Percentiles rank a stretch among this genome's conserved stretches.
phyloP scores from a whole-genome alignment of 2,329 filamentous ascomycete species.

The Exserohilum rostratum region DNA sequence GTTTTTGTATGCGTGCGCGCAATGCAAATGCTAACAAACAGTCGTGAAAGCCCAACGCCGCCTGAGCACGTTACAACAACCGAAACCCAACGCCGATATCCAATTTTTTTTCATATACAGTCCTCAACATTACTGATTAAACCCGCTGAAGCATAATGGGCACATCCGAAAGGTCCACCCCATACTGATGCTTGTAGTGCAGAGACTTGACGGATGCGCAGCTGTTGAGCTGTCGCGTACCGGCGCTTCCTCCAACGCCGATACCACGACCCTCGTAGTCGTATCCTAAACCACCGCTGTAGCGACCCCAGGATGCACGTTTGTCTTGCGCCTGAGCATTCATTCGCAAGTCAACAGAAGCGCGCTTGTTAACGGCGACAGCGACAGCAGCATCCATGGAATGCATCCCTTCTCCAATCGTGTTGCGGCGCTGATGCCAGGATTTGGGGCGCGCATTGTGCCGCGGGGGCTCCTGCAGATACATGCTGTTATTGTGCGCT shows the following conservation, averaged over 20 bases:
- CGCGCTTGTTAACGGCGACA: constrained; percentile 11
- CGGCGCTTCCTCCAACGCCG: constrained; percentile 46
- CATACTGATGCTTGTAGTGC: constrained; percentile 36
- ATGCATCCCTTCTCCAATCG: constrained; percentile 35
- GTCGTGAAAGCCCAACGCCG: constrained; percentile 3
- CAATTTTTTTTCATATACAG: background rate
- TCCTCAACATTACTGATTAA: constrained; percentile 1
- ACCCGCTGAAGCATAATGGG: constrained; percentile 37
- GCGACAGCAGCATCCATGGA: constrained; percentile 12
- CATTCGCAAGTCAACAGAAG: constrained; percentile 5
- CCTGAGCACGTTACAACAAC: background rate
- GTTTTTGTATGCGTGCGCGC: constrained; percentile 9
- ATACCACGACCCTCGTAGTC: constrained; percentile 43
- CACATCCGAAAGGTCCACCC: constrained; percentile 43
- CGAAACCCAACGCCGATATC: background rate
- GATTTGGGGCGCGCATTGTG: constrained; percentile 29
- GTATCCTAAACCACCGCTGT: constrained; percentile 45
- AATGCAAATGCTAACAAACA: constrained; percentile 13
- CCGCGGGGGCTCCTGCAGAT: constrained; percentile 10
- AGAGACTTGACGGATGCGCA: constrained; percentile 39
- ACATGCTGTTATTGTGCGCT: constrained; percentile 21
- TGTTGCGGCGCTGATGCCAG: constrained; percentile 41
- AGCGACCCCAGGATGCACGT: constrained; percentile 35
- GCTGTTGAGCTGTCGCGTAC: constrained; percentile 42
- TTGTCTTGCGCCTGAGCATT: background rate